Base-by-base conservation (phyloP, 306 rosid genomes). In the Abrus pulchellus region DNA sequence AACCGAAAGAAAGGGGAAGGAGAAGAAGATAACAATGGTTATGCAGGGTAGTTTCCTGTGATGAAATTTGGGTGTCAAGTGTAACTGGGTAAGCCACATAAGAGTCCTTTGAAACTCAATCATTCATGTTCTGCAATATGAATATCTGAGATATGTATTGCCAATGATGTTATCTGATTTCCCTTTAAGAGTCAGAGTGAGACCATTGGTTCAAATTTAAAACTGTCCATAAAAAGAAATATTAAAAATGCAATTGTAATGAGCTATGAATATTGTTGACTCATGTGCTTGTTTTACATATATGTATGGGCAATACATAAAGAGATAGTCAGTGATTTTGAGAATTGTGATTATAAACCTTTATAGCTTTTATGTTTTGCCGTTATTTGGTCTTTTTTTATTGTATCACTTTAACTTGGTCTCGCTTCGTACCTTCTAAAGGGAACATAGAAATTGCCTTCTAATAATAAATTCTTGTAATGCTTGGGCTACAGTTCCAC, bases 401-500 rank as follows among this genome's bases (percentile, higher is more conserved):
- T 59, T 44, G 29, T 64, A 49, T 27, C 13, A 64, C 34, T 60
- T 74, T 47, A 9, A 67, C 33, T 62, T 75, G 20, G 29, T 54
- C 11, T 56, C 36, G 70, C 80, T 45, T 28, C 71, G 11, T 84
- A 10, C 63, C 9, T 34, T 72, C 50, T 20, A 43, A 55, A 40
- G 71, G 43, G 38, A 76, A 65, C 44, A 5, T 38, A 40, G n/a
- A 50, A 45, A 49, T 66, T 70, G 33, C 70, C 53, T 74, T 62
- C 52, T 83, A 66, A 59, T 40, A 66, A 59, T 40, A 75, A 50
- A 74, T 78, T 79, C n/a, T 80, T 71, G 6, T 68, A 80, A 52
- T 89, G 62, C 61, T 36, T 86, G 87, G 69, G 50, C 61, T 82
- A 72, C 95, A 92, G 98, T 82, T 92, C 97, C 79, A 86, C 83